phyloP scores from a whole-genome alignment of 345 rosid genomes.

The Moricandia moricandioides region DNA sequence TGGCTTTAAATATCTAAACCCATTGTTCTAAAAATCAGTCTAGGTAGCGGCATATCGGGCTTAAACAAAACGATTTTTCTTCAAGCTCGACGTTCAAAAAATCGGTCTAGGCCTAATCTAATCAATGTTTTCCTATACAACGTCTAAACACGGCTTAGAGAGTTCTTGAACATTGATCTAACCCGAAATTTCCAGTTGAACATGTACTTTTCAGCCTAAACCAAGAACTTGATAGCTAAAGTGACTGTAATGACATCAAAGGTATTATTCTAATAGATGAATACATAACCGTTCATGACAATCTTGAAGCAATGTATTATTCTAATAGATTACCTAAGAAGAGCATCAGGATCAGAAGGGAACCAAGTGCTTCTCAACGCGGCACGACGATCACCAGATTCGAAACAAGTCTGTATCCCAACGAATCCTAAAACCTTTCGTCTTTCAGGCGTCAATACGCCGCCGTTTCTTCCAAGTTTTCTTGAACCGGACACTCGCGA shows the following conservation, averaged over 20 bases:
- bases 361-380: conserved; percentile 66
- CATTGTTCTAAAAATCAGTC: background rate
- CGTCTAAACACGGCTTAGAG: too few relatives aligned
- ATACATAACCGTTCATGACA: too few relatives aligned
- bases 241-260: background rate
- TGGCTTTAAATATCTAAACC: background rate
- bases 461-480: conserved; percentile 39
- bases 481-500: conserved; percentile 42
- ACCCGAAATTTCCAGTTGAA: background rate
- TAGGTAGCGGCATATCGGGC: too few relatives aligned
- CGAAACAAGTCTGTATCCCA: conserved; percentile 77
- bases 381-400: conserved; percentile 51
- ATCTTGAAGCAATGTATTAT: conserved; percentile 5
- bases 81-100: too few relatives aligned
- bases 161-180: background rate
- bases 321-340: conserved; percentile 48
- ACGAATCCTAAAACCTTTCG: conserved; percentile 72
- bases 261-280: too few relatives aligned
- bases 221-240: background rate
- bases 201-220: background rate
- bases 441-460: conserved; percentile 44
- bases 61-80: too few relatives aligned
- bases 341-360: conserved; percentile 69
- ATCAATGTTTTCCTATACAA: background rate
- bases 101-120: background rate